A percentile compares a stretch with the other conserved stretches of the same genome.
phyloP scores from a whole-genome alignment of 495 filamentous ascomycete species.

The Penicillium angulare region DNA sequence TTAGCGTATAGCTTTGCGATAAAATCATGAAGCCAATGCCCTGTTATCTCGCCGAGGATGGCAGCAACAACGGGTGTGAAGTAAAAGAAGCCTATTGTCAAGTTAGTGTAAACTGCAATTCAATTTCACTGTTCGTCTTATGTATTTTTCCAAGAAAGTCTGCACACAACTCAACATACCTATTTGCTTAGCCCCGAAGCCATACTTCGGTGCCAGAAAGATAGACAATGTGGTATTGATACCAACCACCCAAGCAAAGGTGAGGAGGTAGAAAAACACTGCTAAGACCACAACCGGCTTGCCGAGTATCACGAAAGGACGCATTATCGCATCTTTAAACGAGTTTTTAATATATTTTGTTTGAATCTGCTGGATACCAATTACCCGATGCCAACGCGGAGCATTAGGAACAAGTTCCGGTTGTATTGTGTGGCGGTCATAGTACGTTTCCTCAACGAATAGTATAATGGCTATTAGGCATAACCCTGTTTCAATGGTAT shows the following conservation, averaged over 20 bases:
- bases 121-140: too few species aligned
- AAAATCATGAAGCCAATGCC: constrained; percentile 60
- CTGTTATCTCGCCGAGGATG: constrained; percentile 50
- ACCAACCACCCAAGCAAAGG: constrained; percentile 60
- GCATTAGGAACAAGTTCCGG: constrained; percentile 31
- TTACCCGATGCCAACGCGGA: constrained; percentile 44
- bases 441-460: constrained; percentile 61
- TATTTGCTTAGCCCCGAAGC: constrained; percentile 51
- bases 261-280: constrained; percentile 55
- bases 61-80: constrained; percentile 57
- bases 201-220: constrained; percentile 52
- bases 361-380: constrained; percentile 47
- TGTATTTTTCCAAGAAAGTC: too few species aligned
- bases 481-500: constrained; percentile 47
- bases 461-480: constrained; percentile 43
- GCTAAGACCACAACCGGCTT: constrained; percentile 52
- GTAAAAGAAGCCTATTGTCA: constrained; percentile 57
- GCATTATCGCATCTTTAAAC: constrained; percentile 44
- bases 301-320: constrained; percentile 42
- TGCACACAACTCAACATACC: too few species aligned
- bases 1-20: constrained; percentile 48
- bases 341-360: constrained; percentile 34
- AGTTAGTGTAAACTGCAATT: too few species aligned
- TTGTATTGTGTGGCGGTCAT: constrained; percentile 35
- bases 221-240: constrained; percentile 62